These are phyloP conservation scores for Skeletonema marinoi DNA, from an alignment of 108 stramenopile species.

Conservation along the genomic window DNA sequence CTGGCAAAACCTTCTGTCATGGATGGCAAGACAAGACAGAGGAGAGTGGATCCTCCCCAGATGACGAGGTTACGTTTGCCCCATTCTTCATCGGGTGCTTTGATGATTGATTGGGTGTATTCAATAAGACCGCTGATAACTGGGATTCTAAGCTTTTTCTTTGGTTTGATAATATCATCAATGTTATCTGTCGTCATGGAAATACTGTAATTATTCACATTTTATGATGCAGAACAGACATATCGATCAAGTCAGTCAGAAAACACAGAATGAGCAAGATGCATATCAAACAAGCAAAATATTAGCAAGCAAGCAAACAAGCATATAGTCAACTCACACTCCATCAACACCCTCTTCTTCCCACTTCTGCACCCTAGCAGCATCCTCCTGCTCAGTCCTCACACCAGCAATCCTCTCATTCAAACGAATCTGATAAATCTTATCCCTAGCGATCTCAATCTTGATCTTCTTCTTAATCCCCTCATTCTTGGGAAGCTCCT, in stretches of 20 bases:
- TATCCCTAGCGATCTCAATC: slow-evolving; percentile 82
- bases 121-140: slow-evolving; percentile 30
- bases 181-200: slow-evolving; percentile 35
- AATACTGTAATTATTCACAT: slow-evolving; percentile 12
- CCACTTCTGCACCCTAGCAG: slow-evolving; percentile 51
- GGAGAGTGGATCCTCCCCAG: slow-evolving; percentile 66
- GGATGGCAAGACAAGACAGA: slow-evolving; percentile 68
- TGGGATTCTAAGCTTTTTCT: slow-evolving; percentile 31
- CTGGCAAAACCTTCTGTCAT: slow-evolving; percentile 58
- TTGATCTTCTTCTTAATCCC: slow-evolving; percentile 77
- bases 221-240: neutral
- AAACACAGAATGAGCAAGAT: slow-evolving; percentile 2
- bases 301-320: neutral
- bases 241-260: neutral
- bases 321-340: slow-evolving; percentile 21
- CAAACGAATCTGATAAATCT: slow-evolving; percentile 84
- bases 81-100: slow-evolving; percentile 64
- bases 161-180: slow-evolving; percentile 64
- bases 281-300: neutral
- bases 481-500: slow-evolving; percentile 33
- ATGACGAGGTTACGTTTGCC: slow-evolving; percentile 61
- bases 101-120: slow-evolving; percentile 23
- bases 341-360: slow-evolving; percentile 57
- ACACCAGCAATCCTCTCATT: slow-evolving; percentile 74
- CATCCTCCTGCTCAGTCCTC: slow-evolving; percentile 53